Base-by-base conservation (phyloP, 164 flowering plant species). In the Kalanchoe fedtschenkoi region DNA sequence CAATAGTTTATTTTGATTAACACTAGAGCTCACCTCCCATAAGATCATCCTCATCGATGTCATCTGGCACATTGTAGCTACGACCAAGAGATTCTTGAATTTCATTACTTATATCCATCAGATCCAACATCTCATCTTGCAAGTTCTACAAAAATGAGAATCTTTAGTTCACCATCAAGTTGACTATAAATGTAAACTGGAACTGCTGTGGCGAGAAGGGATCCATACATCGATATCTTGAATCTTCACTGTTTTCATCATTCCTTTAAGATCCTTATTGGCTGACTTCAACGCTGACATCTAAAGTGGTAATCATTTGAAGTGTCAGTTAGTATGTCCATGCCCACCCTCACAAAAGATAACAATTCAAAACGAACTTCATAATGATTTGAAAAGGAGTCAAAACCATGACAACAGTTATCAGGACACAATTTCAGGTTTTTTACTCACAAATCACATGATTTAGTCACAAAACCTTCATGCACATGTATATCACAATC, bases 101-200 rank as follows among this genome's bases (percentile, higher is more conserved):
- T 72, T 93, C 97, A 67, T 61, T 76, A 62, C 96, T 93, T 63
- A 84, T 85, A 71, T 90, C 97, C 99, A 93, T 88, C 72, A 93
- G 74, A 71, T 93, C 99, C 91, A 88, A 80, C 97, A 93, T 93
- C 75, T 93, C 97, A 76, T 93, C 99, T 93, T 93, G 99, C 81
- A 93, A 75, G 66, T 72, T 90, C 99, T 92, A 53, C 61, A 76
- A 30, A 61, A 44, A 68, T 34, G 11, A 65, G 46, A 14, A 16
- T 11, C 21, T 62, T n/a, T 54, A 64, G 56, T 63, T 64, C 33
- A 24, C 42, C 24, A 54, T 46, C 62, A 14, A 56, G 0, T 43
- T 2, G 7, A 32, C 37, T 5, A 15, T 34, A 67, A 11, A 30
- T n/a, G 28, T 5, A 10, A 19, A 14, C 11, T 2, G 26, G 22